phyloP scores from a whole-genome alignment of 306 rosid species.

The Casuarina equisetifolia region DNA sequence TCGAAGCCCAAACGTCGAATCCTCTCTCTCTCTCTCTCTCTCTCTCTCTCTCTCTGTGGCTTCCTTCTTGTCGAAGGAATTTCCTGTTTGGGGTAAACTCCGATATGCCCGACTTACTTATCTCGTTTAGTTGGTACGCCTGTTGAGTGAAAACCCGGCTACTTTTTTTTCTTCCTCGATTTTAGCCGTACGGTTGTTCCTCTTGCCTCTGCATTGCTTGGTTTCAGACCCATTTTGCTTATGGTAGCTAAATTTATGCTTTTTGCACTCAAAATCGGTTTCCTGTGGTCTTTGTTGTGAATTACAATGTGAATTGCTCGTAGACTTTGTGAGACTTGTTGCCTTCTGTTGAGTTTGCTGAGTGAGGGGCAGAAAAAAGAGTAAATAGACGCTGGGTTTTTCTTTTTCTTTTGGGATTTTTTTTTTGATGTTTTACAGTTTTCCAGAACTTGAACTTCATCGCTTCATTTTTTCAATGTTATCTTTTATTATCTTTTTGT shows the following conservation, averaged over 20 bases:
- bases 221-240: background rate
- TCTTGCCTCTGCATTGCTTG: slow-evolving; percentile 26
- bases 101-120: background rate
- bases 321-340: background rate
- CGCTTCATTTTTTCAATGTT: background rate
- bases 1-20: background rate
- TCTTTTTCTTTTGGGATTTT: background rate
- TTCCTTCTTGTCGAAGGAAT: background rate
- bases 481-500: background rate
- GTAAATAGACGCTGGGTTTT: background rate
- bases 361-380: background rate
- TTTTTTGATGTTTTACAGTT: background rate
- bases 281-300: background rate
- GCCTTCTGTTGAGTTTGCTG: background rate
- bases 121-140: slow-evolving; percentile 1
- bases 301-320: background rate
- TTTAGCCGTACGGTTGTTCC: background rate
- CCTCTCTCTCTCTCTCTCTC: background rate
- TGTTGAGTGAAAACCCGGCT: slow-evolving; percentile 4
- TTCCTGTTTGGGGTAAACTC: background rate
- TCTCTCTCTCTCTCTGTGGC: background rate
- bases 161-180: background rate
- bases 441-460: background rate
- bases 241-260: background rate
- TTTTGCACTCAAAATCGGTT: background rate